phyloP scores from a whole-genome alignment of 768 basidiomycete genomes.

The Naematelia aurantialba region DNA sequence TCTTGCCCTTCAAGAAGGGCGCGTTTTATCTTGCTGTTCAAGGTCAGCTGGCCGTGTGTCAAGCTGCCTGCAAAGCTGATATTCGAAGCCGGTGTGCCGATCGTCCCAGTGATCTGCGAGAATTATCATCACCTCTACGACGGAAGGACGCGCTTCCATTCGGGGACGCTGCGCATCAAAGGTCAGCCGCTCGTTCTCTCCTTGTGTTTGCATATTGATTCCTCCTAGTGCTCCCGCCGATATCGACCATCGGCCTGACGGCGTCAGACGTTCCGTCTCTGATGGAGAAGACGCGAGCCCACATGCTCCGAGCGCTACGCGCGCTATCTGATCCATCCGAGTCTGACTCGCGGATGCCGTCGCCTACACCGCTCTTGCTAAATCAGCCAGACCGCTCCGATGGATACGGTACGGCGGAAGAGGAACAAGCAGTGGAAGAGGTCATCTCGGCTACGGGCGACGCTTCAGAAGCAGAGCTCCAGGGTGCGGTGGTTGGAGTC shows the following conservation, averaged over 20 bases:
- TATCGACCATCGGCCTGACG: slow-evolving; percentile 68
- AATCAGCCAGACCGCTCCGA: not conserved
- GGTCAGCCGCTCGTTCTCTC: slow-evolving; percentile 55
- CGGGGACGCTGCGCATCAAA: slow-evolving; percentile 73
- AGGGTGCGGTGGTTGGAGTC: slow-evolving; percentile 5
- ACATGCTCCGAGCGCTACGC: slow-evolving; percentile 72
- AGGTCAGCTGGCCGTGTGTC: slow-evolving; percentile 38
- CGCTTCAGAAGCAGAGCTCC: not conserved
- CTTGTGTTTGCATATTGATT: not conserved
- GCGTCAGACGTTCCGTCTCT: slow-evolving; percentile 67
- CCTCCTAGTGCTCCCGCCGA: slow-evolving; percentile 74
- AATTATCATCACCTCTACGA: slow-evolving; percentile 87
- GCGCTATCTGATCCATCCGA: slow-evolving; percentile 61
- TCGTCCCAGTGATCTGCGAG: slow-evolving; percentile 84
- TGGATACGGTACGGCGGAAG: slow-evolving; percentile 17
- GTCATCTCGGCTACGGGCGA: slow-evolving; percentile 3
- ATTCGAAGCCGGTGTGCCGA: slow-evolving; percentile 78
- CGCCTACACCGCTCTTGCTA: slow-evolving; percentile 18
- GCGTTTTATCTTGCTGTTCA: slow-evolving; percentile 93
- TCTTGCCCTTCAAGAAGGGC: slow-evolving; percentile 92
- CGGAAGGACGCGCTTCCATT: slow-evolving; percentile 63
- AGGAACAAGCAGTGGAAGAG: slow-evolving; percentile 6
- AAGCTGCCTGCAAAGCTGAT: too few species aligned
- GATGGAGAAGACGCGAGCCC: slow-evolving; percentile 63
- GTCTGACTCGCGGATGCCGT: slow-evolving; percentile 11